Evolutionary conservation across 768 basidiomycete genomes (phyloP).

Genomic region (Rhodotorula toruloides): DNA sequence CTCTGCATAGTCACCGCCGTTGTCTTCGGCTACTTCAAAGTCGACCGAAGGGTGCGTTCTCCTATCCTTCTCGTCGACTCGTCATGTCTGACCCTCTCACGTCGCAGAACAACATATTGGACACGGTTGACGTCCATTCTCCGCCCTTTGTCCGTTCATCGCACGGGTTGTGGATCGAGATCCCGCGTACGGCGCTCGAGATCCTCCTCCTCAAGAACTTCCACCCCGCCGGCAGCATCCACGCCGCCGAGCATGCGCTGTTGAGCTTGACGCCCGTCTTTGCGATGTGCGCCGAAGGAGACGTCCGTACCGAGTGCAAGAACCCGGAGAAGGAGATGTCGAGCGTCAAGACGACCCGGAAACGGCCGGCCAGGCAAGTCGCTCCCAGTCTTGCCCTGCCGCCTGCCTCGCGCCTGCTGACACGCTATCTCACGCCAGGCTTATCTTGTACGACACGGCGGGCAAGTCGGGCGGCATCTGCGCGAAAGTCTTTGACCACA

Average conservation of each 20-base stretch:
- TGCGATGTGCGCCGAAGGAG: constrained; percentile 55
- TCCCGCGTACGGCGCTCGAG: constrained; percentile 56
- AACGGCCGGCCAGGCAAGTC: constrained; percentile 38
- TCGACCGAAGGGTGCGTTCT: constrained; percentile 52
- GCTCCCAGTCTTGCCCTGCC: neutral
- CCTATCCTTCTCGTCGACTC: neutral
- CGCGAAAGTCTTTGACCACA: constrained; percentile 75
- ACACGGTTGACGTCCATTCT: constrained; percentile 69
- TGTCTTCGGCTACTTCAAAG: constrained; percentile 79
- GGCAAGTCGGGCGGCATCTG: constrained; percentile 68
- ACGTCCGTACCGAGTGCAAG: constrained; percentile 75
- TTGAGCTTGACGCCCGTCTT: constrained; percentile 61
- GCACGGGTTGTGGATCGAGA: constrained; percentile 73
- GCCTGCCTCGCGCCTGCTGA: neutral
- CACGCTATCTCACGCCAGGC: constrained; percentile 48
- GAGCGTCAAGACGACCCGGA: constrained; percentile 34
- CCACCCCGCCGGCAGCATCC: constrained; percentile 71
- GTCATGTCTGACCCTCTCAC: no score
- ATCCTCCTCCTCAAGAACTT: constrained; percentile 57
- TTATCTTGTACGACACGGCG: constrained; percentile 73
- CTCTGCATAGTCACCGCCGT: constrained; percentile 59
- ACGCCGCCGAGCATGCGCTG: constrained; percentile 77
- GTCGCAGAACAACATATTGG: constrained; percentile 55
- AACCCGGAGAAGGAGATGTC: constrained; percentile 42
- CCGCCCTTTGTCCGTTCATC: constrained; percentile 70